Conservation (phyloP, 371 early-diverging fungal genomes). For the Rhizopus sp. region DNA sequence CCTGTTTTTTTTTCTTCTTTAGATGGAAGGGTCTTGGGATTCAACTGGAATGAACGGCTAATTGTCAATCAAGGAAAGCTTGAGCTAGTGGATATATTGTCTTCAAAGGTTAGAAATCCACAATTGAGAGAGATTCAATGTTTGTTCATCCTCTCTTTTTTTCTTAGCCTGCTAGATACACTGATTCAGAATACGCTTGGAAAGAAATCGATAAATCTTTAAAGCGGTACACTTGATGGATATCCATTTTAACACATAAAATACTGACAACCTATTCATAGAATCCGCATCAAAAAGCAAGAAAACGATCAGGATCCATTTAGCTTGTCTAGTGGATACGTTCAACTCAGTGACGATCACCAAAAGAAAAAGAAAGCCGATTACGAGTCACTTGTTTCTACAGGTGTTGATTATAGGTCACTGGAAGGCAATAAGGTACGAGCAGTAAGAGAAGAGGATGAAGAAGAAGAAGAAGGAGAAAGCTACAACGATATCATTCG, state of each 20-base stretch:
- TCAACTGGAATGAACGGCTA: conserved; percentile 16
- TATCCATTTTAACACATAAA: background rate
- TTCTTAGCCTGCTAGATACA: conserved; percentile 27
- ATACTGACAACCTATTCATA: background rate
- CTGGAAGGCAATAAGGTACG: conserved; percentile 34
- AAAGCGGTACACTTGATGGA: conserved; percentile 16
- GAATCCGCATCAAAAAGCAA: conserved; percentile 25
- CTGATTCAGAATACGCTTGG: conserved; percentile 38
- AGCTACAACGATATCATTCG: conserved; percentile 44
- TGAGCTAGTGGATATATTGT: conserved; percentile 19
- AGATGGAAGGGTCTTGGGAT: conserved; percentile 43
- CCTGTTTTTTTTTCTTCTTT: background rate
- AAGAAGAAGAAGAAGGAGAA: conserved; percentile 33
- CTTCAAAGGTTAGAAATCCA: conserved; percentile 15
- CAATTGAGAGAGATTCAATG: background rate
- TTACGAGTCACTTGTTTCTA: conserved; percentile 21
- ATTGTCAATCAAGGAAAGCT: conserved; percentile 14
- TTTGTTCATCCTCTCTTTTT: background rate
- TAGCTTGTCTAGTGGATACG: background rate
- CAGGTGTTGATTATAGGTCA: conserved; percentile 45
- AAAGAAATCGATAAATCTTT: conserved; percentile 33
- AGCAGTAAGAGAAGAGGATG: conserved; percentile 7
- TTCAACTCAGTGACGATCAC: background rate
- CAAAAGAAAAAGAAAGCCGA: background rate
- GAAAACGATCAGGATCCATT: conserved; percentile 9